Percentiles rank a stretch among this genome's conserved stretches.
phyloP scores from a whole-genome alignment of 306 rosid species.

The Casuarina equisetifolia region DNA sequence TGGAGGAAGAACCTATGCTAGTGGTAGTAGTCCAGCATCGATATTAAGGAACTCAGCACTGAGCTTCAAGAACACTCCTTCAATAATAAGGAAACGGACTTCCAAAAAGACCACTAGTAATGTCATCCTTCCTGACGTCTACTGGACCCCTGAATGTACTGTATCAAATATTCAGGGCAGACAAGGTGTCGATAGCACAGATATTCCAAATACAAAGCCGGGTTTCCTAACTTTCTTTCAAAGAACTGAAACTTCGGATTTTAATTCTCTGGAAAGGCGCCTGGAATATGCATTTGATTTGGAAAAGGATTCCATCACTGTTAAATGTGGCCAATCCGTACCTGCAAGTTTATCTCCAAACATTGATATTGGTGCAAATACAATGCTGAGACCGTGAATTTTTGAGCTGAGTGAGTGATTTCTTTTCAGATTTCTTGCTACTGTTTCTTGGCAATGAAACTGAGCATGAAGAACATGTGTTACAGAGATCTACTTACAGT shows the following conservation, averaged over 20 bases:
- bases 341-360: slow-evolving; percentile 7
- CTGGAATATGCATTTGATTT: slow-evolving; percentile 32
- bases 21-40: slow-evolving; percentile 41
- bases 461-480: background rate
- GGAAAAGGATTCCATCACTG: slow-evolving; percentile 10
- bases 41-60: slow-evolving; percentile 47
- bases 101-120: slow-evolving; percentile 11
- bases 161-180: background rate
- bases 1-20: background rate
- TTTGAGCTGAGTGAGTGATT: background rate
- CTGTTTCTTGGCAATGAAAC: background rate
- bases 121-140: slow-evolving; percentile 15
- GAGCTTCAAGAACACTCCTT: slow-evolving; percentile 53
- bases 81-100: slow-evolving; percentile 56
- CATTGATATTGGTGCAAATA: background rate
- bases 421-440: background rate
- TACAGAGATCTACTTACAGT: background rate
- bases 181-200: slow-evolving; percentile 5
- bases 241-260: slow-evolving; percentile 10
- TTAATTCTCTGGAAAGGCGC: slow-evolving; percentile 33
- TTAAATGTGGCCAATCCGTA: slow-evolving; percentile 2
- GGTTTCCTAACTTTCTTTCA: slow-evolving; percentile 19
- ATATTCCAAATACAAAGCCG: slow-evolving; percentile 14
- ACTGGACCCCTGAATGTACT: background rate
- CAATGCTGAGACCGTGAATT: background rate